Evolutionary conservation across 1,284 basidiomycete species (phyloP).

Genomic region (Gomphus bonarii): DNA sequence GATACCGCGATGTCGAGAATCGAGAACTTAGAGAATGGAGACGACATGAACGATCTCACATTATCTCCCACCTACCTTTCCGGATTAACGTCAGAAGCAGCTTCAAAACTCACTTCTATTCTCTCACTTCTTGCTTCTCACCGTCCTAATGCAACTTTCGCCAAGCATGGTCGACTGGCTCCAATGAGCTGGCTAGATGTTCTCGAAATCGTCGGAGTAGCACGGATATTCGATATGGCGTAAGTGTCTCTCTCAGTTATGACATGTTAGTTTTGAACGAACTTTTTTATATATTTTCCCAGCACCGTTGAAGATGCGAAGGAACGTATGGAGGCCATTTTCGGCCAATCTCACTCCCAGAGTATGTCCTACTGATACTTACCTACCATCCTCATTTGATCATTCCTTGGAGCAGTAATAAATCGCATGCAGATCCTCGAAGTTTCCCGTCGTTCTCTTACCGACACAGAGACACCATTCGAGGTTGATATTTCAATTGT

Average conservation of each 20-base stretch:
- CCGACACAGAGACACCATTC: neutral
- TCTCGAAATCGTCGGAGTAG: neutral
- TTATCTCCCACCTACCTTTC: neutral
- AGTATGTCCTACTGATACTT: neutral
- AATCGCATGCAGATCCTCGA: neutral
- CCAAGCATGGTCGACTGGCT: conserved; percentile 6
- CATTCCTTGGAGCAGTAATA: neutral
- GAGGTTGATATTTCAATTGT: neutral
- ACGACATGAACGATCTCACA: conserved; percentile 23
- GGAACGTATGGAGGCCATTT: neutral
- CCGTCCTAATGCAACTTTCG: neutral
- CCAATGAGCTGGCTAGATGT: conserved; percentile 9
- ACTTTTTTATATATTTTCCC: neutral
- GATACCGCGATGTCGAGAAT: conserved; percentile 23
- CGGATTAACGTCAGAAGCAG: neutral
- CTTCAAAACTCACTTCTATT: conserved; percentile 1
- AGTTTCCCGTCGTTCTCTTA: neutral
- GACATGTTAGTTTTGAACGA: neutral
- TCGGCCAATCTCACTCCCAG: neutral
- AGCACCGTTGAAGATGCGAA: neutral
- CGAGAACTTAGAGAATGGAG: conserved; percentile 19
- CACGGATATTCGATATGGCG: neutral
- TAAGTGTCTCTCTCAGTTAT: neutral
- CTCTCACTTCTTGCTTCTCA: conserved; percentile 6
- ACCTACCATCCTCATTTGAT: neutral